These are phyloP conservation scores for Ophiocordyceps unilateralis DNA, from an alignment of 2,329 filamentous ascomycete species.

Conservation along the genomic window DNA sequence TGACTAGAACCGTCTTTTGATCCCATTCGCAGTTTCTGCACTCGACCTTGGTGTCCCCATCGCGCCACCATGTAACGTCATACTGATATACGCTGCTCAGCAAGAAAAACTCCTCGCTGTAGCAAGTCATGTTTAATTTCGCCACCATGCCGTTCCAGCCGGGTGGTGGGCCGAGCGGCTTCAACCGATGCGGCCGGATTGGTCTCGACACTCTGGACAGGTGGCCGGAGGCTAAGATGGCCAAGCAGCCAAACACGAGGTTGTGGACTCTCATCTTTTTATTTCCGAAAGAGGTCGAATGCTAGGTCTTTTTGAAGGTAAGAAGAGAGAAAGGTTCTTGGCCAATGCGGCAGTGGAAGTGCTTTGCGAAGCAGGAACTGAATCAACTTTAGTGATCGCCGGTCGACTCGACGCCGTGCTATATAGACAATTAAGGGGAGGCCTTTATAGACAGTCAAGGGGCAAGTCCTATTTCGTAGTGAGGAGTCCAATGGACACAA, in stretches of 20 bases:
- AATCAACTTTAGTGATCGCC: no score
- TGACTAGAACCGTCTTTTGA: not conserved
- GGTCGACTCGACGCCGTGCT: no score
- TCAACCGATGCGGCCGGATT: not conserved
- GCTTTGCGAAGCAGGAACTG: no score
- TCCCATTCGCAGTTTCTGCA: not conserved
- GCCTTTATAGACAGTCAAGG: not conserved
- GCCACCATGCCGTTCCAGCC: not conserved
- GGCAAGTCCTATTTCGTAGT: no score
- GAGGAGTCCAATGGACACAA: no score
- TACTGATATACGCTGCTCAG: not conserved
- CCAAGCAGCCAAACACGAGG: not conserved
- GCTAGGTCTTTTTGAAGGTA: no score
- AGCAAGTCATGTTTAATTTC: not conserved
- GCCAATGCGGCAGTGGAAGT: no score
- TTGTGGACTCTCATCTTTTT: not conserved
- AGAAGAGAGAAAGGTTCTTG: no score
- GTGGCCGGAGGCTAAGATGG: not conserved
- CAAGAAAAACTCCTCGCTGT: not conserved
- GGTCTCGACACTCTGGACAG: not conserved
- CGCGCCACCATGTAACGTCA: not conserved
- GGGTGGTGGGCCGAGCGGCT: not conserved
- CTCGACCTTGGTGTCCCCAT: not conserved
- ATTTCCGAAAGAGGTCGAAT: no score
- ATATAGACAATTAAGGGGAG: no score